phyloP scores from a whole-genome alignment of 2,329 filamentous ascomycete species.

The Penicillium psychrosexuale region DNA sequence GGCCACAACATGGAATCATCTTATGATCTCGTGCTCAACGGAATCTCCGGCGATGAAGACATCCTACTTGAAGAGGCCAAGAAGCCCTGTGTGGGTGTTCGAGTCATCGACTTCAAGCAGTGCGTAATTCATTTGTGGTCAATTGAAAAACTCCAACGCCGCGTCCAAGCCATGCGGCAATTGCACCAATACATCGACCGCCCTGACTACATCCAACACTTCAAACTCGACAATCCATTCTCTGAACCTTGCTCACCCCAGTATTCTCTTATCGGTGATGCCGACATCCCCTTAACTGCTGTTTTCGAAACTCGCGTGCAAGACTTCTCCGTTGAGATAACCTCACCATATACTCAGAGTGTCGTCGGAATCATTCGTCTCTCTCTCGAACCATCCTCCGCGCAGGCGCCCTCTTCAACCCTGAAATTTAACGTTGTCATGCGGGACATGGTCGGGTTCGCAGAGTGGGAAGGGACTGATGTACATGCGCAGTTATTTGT shows the following conservation, averaged over 20 bases:
- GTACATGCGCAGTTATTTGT: slow-evolving; percentile 98
- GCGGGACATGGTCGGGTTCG: slow-evolving; percentile 91
- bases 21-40: slow-evolving; percentile 94
- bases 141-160: slow-evolving; percentile 81
- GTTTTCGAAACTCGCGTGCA: slow-evolving; percentile 94
- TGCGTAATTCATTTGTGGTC: slow-evolving; percentile 90
- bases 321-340: slow-evolving; percentile 85
- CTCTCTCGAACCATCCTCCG: slow-evolving; percentile 88
- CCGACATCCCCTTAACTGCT: slow-evolving; percentile 83
- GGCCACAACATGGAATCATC: slow-evolving; percentile 88
- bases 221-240: slow-evolving; percentile 90
- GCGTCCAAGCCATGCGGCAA: slow-evolving; percentile 89
- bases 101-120: slow-evolving; percentile 87
- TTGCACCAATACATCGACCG: slow-evolving; percentile 96
- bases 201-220: slow-evolving; percentile 89
- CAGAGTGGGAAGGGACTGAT: slow-evolving; percentile 90
- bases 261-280: slow-evolving; percentile 89
- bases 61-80: slow-evolving; percentile 72
- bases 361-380: slow-evolving; percentile 87
- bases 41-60: slow-evolving; percentile 82
- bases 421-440: slow-evolving; percentile 98
- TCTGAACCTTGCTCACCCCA: slow-evolving; percentile 85
- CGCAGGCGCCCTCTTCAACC: slow-evolving; percentile 84
- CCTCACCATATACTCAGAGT: slow-evolving; percentile 87
- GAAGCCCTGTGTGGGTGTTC: slow-evolving; percentile 87